Evolutionary conservation across 148 eudicot genomes (phyloP).

Genomic region (Arbutus unedo): DNA sequence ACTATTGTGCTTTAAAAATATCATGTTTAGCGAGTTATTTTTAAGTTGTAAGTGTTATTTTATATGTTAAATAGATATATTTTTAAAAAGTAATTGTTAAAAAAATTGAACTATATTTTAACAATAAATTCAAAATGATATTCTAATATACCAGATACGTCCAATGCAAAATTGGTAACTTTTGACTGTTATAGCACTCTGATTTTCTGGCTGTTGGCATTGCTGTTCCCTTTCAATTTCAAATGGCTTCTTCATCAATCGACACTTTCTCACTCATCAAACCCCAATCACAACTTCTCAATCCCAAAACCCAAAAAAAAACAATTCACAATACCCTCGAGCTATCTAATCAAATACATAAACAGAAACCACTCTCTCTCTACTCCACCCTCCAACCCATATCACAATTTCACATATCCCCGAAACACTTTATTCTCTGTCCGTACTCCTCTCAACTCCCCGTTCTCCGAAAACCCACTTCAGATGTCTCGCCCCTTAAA

Average conservation of each 20-base stretch:
- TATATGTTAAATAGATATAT: too few relatives aligned
- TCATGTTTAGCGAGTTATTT: too few relatives aligned
- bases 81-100: too few relatives aligned
- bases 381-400: conserved; percentile 16
- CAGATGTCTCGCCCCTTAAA: conserved; percentile 14
- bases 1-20: too few relatives aligned
- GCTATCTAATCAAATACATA: neutral
- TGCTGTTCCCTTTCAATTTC: neutral
- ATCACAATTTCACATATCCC: conserved; percentile 8
- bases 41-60: too few relatives aligned
- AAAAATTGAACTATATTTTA: too few relatives aligned
- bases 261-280: conserved; percentile 21
- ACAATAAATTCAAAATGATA: too few relatives aligned
- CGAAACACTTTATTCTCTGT: conserved; percentile 6
- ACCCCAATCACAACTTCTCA: conserved; percentile 7
- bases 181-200: neutral
- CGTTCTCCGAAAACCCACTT: conserved; percentile 11
- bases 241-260: conserved; percentile 14
- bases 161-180: too few relatives aligned
- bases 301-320: conserved; percentile 4
- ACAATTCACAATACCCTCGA: neutral
- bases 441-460: neutral
- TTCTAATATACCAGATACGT: too few relatives aligned
- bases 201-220: neutral
- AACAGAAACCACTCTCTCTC: conserved; percentile 6